Evolutionary conservation across 2,329 filamentous ascomycete species (phyloP).

Genomic region (Zasmidium citrigriseum): DNA sequence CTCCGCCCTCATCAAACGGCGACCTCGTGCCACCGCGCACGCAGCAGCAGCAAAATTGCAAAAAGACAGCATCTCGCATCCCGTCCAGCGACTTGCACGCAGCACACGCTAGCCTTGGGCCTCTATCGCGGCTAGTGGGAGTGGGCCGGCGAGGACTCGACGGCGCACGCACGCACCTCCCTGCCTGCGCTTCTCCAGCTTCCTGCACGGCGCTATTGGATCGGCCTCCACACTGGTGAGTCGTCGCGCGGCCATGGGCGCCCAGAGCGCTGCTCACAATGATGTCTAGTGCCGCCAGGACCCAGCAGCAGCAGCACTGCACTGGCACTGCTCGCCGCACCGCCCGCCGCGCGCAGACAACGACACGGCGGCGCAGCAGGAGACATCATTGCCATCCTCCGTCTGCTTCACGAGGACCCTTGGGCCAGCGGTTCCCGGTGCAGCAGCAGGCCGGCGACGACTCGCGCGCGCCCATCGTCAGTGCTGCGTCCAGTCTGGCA

Average conservation of each 20-base stretch:
- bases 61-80: neutral
- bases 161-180: conserved; percentile 12
- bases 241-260: conserved; percentile 11
- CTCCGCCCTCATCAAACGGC: no score
- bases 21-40: conserved; percentile 17
- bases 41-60: neutral
- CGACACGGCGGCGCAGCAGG: no score
- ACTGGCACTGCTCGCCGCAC: neutral
- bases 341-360: neutral
- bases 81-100: neutral
- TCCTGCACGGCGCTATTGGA: conserved; percentile 17
- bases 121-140: conserved; percentile 10
- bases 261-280: conserved; percentile 19
- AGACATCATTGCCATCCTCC: no score
- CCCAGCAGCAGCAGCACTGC: conserved; percentile 12
- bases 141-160: conserved; percentile 12
- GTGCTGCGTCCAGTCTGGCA: conserved; percentile 1
- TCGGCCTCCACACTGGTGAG: conserved; percentile 12
- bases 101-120: conserved; percentile 10
- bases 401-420: no score
- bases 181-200: conserved; percentile 18
- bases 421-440: no score
- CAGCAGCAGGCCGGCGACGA: no score
- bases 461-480: neutral
- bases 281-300: conserved; percentile 19